A percentile compares a stretch with the other conserved stretches of the same genome.
Conservation (phyloP, 2,329 filamentous ascomycete species). For the Magnaporthiopsis incrustans region DNA sequence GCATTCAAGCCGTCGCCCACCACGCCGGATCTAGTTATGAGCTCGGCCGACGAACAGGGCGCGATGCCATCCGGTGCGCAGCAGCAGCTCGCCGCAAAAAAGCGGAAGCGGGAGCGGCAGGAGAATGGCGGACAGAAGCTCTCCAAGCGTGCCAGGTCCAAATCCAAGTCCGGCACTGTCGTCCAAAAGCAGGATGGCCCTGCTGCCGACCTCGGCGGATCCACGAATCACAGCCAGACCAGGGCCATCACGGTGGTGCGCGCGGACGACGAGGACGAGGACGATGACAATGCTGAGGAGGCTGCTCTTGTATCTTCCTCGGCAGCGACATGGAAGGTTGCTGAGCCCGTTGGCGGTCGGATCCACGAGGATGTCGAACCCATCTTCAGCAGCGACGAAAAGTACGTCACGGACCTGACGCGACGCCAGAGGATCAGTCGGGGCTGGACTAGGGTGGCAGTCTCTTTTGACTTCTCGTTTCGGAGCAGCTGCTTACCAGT, state of each 20-base stretch:
- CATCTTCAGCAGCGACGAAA: conserved; percentile 52
- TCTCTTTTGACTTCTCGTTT: conserved; percentile 15
- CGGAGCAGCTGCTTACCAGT: neutral
- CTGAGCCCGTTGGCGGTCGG: conserved; percentile 56
- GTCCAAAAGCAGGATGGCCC: neutral
- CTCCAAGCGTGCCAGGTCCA: conserved; percentile 18
- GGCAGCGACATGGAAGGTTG: conserved; percentile 44
- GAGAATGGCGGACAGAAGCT: conserved; percentile 16
- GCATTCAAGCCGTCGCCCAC: neutral
- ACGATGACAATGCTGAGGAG: conserved; percentile 9
- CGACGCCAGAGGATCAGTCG: neutral
- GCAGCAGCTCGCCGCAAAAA: conserved; percentile 11
- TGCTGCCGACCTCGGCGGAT: neutral
- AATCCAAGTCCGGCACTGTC: conserved; percentile 10
- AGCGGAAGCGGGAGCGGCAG: conserved; percentile 24
- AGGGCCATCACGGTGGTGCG: neutral
- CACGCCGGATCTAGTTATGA: neutral
- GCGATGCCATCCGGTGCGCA: neutral
- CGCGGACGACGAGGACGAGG: conserved; percentile 10
- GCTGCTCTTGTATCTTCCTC: neutral
- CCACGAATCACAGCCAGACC: neutral
- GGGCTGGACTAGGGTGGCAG: neutral
- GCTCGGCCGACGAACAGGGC: neutral
- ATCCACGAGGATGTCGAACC: conserved; percentile 57
- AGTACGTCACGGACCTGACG: conserved; percentile 32